phyloP scores from a whole-genome alignment of 108 stramenopile species.

The Aurantiochytrium sp. region DNA sequence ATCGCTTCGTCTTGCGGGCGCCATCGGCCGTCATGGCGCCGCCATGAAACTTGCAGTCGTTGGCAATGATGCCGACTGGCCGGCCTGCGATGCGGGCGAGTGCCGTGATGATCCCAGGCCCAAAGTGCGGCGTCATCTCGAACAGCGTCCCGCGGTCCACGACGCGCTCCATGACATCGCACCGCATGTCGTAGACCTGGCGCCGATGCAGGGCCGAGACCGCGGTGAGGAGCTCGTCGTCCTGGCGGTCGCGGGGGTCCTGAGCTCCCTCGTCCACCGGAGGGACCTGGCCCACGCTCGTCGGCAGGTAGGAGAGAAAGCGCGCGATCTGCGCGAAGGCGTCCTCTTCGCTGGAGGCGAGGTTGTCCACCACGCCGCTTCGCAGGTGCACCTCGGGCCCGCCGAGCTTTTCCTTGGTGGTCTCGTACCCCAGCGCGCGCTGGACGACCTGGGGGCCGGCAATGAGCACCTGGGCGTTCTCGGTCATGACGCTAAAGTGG shows the following conservation, averaged over 20 bases:
- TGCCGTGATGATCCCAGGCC: conserved; percentile 12
- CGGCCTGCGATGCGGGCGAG: conserved; percentile 32
- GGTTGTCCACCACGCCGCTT: not conserved
- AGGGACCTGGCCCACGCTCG: not conserved
- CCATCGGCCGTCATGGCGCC: conserved; percentile 32
- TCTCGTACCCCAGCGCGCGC: not conserved
- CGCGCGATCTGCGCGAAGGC: not conserved
- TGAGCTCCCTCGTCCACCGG: not conserved
- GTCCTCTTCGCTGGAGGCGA: not conserved
- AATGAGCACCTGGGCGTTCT: not conserved
- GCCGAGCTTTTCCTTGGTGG: not conserved
- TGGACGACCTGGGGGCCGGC: not conserved
- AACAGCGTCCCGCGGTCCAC: not conserved
- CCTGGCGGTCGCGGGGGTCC: not conserved
- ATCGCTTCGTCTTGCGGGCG: conserved; percentile 18
- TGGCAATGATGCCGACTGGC: conserved; percentile 30
- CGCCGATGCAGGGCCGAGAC: not conserved
- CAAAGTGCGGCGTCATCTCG: not conserved
- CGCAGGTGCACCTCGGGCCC: not conserved
- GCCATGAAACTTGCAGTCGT: not conserved
- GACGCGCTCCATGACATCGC: not conserved
- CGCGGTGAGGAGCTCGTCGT: not conserved
- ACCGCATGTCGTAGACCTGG: not conserved
- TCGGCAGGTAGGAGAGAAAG: not conserved
- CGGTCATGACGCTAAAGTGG: not conserved